These are phyloP conservation scores for Beauveria scarabaeidicola DNA, from an alignment of 2,329 filamentous ascomycete species.

Conservation along the genomic window DNA sequence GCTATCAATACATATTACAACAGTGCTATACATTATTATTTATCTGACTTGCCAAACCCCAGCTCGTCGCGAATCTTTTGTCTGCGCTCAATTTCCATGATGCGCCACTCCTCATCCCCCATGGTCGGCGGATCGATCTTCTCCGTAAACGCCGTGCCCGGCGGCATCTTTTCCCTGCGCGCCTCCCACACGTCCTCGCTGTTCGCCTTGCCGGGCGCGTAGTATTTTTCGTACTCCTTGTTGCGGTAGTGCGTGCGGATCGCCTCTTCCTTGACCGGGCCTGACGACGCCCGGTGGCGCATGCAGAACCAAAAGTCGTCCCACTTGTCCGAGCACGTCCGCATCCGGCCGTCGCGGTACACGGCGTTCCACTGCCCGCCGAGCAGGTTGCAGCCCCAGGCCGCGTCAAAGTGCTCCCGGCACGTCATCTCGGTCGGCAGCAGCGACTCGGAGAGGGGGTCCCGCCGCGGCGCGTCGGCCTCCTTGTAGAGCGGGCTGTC, in stretches of 20 bases:
- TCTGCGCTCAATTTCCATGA: slow-evolving; percentile 26
- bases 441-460: slow-evolving; percentile 55
- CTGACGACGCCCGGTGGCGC: slow-evolving; percentile 60
- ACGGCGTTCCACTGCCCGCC: slow-evolving; percentile 88
- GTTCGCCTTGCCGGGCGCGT: slow-evolving; percentile 53
- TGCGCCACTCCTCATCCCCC: slow-evolving; percentile 36
- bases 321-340: slow-evolving; percentile 78
- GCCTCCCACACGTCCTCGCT: slow-evolving; percentile 89
- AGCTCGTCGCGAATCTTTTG: slow-evolving; percentile 26
- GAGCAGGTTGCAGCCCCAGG: slow-evolving; percentile 88
- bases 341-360: slow-evolving; percentile 75
- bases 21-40: background rate
- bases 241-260: slow-evolving; percentile 61
- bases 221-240: slow-evolving; percentile 59
- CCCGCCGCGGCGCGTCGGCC: slow-evolving; percentile 22
- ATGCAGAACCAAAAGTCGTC: slow-evolving; percentile 97
- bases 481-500: slow-evolving; percentile 3
- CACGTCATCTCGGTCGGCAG: slow-evolving; percentile 83
- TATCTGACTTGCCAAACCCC: slow-evolving; percentile 18
- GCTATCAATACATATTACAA: background rate
- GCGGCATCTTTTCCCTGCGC: slow-evolving; percentile 52
- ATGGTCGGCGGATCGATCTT: slow-evolving; percentile 29
- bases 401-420: slow-evolving; percentile 80
- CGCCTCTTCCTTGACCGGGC: slow-evolving; percentile 49
- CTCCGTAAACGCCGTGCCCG: slow-evolving; percentile 36